phyloP scores from a whole-genome alignment of 2,329 filamentous ascomycete genomes.

The Xylariaceae sp. region DNA sequence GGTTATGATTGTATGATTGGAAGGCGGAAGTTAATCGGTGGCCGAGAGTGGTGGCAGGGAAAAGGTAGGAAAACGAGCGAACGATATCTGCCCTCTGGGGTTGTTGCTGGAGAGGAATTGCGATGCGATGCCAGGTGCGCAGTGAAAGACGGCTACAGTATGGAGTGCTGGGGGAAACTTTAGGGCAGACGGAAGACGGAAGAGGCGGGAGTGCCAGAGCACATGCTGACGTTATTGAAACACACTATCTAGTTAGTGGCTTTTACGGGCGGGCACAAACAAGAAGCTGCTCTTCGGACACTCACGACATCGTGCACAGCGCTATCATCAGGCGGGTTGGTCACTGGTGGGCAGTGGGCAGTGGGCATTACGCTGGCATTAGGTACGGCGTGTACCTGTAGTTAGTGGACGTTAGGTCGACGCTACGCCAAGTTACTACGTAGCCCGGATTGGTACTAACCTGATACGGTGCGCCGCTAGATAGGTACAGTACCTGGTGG shows the following conservation, averaged over 20 bases:
- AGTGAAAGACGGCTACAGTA: background rate
- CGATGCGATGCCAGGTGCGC: background rate
- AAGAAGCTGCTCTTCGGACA: background rate
- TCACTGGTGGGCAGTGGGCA: background rate
- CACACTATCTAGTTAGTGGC: background rate
- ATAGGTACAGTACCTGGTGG: no score
- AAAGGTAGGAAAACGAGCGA: conserved; percentile 7
- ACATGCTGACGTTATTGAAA: background rate
- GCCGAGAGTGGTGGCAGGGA: background rate
- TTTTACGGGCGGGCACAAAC: background rate
- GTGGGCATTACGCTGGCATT: no score
- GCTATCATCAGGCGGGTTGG: background rate
- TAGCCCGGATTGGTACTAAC: no score
- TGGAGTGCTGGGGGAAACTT: background rate
- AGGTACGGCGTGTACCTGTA: no score
- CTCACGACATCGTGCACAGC: background rate
- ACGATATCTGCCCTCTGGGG: conserved; percentile 14
- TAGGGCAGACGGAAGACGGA: background rate
- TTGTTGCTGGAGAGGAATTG: background rate
- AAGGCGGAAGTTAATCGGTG: background rate
- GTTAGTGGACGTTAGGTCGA: no score
- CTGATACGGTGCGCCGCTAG: no score
- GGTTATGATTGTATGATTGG: background rate
- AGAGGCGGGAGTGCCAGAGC: background rate
- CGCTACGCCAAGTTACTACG: no score